phyloP scores from a whole-genome alignment of 2,329 filamentous ascomycete species.

The Ambrosiella xylebori region DNA sequence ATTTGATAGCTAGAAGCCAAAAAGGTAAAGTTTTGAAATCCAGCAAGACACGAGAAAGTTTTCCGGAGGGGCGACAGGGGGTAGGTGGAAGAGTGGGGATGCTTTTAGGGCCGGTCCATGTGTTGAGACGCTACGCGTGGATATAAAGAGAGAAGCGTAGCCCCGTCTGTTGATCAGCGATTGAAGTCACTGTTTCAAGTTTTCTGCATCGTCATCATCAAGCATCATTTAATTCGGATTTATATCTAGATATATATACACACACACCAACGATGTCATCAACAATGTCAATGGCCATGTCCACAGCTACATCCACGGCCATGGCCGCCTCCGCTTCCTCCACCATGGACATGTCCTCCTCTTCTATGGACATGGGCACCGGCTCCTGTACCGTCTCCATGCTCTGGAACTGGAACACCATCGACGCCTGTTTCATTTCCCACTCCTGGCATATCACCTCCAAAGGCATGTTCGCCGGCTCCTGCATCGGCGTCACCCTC shows the following conservation, averaged over 20 bases:
- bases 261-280: neutral
- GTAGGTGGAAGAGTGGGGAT: neutral
- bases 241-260: neutral
- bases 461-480: constrained; percentile 56
- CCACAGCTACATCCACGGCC: constrained; percentile 9
- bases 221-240: neutral
- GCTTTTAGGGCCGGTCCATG: neutral
- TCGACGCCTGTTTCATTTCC: constrained; percentile 57
- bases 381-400: constrained; percentile 33
- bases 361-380: constrained; percentile 14
- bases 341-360: constrained; percentile 11
- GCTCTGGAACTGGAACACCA: constrained; percentile 65
- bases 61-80: neutral
- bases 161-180: no score
- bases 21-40: no score
- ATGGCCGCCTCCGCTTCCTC: constrained; percentile 12
- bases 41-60: no score
- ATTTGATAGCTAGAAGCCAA: no score
- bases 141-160: no score
- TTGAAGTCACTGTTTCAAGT: neutral
- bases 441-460: constrained; percentile 52
- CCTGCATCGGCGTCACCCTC: constrained; percentile 61
- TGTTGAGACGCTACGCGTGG: neutral
- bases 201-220: neutral
- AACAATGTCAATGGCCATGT: neutral